These are phyloP conservation scores for Cryphonectria nitschkei DNA, from an alignment of 2,329 filamentous ascomycete species.

Conservation along the genomic window DNA sequence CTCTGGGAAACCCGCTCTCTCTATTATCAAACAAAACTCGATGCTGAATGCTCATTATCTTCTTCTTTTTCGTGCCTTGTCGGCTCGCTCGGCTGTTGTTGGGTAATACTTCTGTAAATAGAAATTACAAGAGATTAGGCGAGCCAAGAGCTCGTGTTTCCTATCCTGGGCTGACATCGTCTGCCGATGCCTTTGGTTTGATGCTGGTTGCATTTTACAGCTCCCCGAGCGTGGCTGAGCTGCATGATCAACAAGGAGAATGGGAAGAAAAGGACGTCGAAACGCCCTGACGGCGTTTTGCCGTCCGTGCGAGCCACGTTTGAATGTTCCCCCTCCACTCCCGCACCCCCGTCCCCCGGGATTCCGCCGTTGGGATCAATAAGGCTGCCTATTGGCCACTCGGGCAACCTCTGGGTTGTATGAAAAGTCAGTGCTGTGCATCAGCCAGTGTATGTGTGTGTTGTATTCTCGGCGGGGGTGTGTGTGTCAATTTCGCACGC, in stretches of 20 bases:
- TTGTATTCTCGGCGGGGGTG: background rate
- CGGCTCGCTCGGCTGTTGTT: background rate
- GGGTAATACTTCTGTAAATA: background rate
- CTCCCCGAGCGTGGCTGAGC: conserved; percentile 3
- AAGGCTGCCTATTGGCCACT: conserved; percentile 2
- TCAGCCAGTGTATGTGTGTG: background rate
- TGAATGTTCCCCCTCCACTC: background rate
- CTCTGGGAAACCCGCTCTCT: background rate
- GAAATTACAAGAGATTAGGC: background rate
- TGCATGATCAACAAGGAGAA: conserved; percentile 10
- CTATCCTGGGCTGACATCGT: background rate
- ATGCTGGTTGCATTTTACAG: background rate
- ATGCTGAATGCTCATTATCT: background rate
- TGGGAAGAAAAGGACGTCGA: background rate
- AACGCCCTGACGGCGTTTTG: background rate
- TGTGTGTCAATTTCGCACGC: background rate
- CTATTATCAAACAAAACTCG: background rate
- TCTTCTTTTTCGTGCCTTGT: background rate
- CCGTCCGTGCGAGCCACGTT: conserved; percentile 3
- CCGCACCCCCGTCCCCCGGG: background rate
- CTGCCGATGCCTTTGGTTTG: background rate
- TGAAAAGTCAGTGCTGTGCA: background rate
- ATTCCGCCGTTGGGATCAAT: background rate
- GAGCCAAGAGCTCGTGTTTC: background rate
- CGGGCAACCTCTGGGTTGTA: background rate